These are phyloP conservation scores for Fonsecaea erecta DNA, from an alignment of 2,329 filamentous ascomycete species.

Conservation along the genomic window DNA sequence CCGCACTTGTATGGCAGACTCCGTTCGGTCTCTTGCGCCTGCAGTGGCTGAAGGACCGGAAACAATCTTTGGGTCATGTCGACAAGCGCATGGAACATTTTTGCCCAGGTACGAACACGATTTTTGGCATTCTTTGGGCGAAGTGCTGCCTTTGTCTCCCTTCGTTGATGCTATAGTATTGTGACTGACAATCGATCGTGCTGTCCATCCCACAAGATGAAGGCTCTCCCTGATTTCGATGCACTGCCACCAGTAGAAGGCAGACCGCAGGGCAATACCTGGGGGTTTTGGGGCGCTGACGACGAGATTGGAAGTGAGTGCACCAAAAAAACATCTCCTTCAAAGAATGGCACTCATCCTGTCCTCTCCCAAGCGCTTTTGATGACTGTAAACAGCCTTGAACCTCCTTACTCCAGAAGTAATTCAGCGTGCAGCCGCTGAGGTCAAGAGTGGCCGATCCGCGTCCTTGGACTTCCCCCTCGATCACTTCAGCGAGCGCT, in stretches of 20 bases:
- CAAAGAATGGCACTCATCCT: background rate
- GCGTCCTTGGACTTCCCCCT: background rate
- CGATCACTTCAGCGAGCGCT: background rate
- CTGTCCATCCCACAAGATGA: background rate
- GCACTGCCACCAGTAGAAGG: background rate
- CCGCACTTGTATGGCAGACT: background rate
- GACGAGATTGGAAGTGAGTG: constrained; percentile 4
- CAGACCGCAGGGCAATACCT: background rate
- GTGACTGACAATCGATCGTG: background rate
- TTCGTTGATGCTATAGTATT: background rate
- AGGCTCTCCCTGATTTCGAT: background rate
- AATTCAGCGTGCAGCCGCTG: background rate
- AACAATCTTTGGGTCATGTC: background rate
- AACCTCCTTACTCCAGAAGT: background rate
- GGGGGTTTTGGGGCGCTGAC: background rate
- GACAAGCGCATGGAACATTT: background rate
- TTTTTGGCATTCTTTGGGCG: no score
- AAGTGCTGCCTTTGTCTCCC: background rate
- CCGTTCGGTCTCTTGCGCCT: background rate
- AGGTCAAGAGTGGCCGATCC: background rate
- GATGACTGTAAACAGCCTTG: background rate
- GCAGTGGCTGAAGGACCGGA: background rate
- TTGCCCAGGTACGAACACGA: no score
- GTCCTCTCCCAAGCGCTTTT: background rate
- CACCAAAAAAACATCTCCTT: background rate